A percentile compares a stretch with the other conserved stretches of the same genome.
Evolutionary conservation across 805 yeast genomes (phyloP).

Genomic region (Jamesozyma hellenica): DNA sequence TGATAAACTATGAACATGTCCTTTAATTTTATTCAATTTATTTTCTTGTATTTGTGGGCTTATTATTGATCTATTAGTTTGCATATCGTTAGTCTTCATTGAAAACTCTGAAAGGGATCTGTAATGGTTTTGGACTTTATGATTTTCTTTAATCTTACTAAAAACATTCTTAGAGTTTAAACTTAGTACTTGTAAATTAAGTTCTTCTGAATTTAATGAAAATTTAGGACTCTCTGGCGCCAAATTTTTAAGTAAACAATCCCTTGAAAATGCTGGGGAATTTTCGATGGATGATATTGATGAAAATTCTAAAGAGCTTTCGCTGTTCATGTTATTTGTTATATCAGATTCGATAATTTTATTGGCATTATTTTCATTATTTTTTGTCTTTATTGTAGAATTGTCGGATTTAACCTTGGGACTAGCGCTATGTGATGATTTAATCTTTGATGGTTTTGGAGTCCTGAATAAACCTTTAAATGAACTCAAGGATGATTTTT

Average conservation of each 20-base stretch:
- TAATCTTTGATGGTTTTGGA: constrained; percentile 14
- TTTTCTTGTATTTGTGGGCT: no score
- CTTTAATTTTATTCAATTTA: neutral
- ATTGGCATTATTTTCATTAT: neutral
- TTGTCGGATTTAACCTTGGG: neutral
- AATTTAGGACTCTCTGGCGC: constrained; percentile 15
- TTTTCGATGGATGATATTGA: constrained; percentile 2
- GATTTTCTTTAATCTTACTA: neutral
- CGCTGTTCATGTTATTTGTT: neutral
- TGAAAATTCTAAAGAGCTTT: neutral
- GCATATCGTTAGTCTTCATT: neutral
- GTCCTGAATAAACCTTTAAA: constrained; percentile 26
- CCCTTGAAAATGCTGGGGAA: constrained; percentile 2
- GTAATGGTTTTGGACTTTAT: constrained; percentile 1
- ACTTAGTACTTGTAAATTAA: neutral
- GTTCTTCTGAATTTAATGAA: constrained; percentile 5
- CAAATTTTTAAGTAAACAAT: constrained; percentile 6
- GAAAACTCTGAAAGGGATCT: constrained; percentile 5
- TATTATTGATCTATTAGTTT: neutral
- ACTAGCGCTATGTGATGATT: neutral
- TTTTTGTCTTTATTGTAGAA: no score
- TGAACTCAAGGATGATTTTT: constrained; percentile 24
- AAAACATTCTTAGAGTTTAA: no score
- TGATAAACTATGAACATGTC: constrained; percentile 3
- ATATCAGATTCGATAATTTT: no score